Base-by-base conservation (phyloP, 225 moss, liverwort and hornwort genomes). In the Lunularia cruciata region DNA sequence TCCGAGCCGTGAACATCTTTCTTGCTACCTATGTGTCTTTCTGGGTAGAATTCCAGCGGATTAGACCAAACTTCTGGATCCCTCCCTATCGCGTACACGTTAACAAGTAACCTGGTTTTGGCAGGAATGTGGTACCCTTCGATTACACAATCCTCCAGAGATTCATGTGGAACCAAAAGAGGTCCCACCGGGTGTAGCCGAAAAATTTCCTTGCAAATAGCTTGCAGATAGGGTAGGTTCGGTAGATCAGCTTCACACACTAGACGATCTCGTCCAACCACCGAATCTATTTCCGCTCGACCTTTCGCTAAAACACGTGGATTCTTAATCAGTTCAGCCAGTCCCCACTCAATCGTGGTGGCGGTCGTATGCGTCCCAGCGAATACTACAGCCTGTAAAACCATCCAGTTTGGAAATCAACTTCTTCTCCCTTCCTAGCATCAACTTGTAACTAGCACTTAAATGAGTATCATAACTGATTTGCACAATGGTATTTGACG, bases 61-160 rank as follows among this genome's bases (percentile, higher is more conserved):
- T n/a, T n/a, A n/a, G n/a, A n/a, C n/a, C n/a, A n/a, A n/a, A n/a
- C n/a, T n/a, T n/a, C n/a, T 3, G 73, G 46, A 0, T 83, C 83
- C 38, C 55, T 74, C 0, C 76, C 74, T 5, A 88, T 16, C 0
- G 70, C 88, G 49, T 63, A 84, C 1, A 73, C 32, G 53, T 86
- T 88, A 16, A 86, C 72, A 34, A 81, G 72, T 1, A 84, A 72
- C 76, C 72, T 22, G 26, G 81, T 74, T 9, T 70, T 57, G 3
- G 60, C 55, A 8, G 73, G 60, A 22, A 79, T 60, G 9, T 57
- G 16, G 27, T 69, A 79, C 52, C 78, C 74, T 9, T 32, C 52
- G 16, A 79, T 35, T 37, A 57, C 52, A 28, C 76, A 71, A 0
- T 64, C 58, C 22, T 47, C 32, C 3, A 67, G 11, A 0, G 87